phyloP scores from a whole-genome alignment of 768 basidiomycete genomes.

The Psilocybe cubensis region DNA sequence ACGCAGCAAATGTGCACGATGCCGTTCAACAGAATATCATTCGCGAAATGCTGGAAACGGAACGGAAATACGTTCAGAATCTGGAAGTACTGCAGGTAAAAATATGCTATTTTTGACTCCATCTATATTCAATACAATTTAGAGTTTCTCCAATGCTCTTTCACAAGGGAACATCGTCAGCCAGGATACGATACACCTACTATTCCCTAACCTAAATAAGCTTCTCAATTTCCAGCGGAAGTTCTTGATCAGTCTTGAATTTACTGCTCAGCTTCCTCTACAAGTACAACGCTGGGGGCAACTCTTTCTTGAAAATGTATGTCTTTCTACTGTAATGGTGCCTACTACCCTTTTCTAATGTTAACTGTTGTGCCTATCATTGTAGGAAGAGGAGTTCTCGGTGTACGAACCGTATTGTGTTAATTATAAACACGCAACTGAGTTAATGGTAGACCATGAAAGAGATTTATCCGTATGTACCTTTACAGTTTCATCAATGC shows the following conservation, averaged over 20 bases:
- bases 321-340: background rate
- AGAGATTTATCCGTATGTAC: background rate
- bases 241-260: background rate
- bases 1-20: background rate
- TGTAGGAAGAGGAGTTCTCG: constrained; percentile 1
- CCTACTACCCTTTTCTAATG: background rate
- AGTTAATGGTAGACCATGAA: background rate
- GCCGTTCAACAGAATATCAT: background rate
- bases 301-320: background rate
- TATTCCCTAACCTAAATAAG: background rate
- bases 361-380: background rate
- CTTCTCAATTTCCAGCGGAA: background rate
- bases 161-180: background rate
- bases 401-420: background rate
- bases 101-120: background rate
- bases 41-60: background rate
- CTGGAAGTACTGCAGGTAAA: background rate
- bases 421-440: background rate
- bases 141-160: background rate
- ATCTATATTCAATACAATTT: background rate
- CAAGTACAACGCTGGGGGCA: background rate
- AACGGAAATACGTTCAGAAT: background rate
- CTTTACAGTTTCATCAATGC: background rate
- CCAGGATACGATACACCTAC: background rate
- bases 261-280: background rate